Percentiles rank a stretch among this genome's conserved stretches.
phyloP scores from a whole-genome alignment of 192 early-diverging fungal species.

The Backusella parvicylindrica region DNA sequence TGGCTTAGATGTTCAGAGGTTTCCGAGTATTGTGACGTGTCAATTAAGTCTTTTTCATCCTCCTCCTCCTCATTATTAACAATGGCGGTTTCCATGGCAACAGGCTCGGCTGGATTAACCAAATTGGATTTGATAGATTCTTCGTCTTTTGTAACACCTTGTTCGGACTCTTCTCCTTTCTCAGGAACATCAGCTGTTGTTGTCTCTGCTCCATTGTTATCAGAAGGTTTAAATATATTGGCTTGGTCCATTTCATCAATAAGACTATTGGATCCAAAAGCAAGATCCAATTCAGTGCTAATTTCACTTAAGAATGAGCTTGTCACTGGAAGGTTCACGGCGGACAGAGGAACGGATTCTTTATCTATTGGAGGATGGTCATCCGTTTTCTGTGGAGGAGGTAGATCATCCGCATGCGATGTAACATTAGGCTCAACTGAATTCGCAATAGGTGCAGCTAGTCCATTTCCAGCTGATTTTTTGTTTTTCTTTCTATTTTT shows the following conservation, averaged over 20 bases:
- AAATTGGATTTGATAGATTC: neutral
- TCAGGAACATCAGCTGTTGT: neutral
- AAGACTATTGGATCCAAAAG: neutral
- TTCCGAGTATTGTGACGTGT: neutral
- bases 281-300: neutral
- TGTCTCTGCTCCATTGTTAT: neutral
- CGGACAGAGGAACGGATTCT: neutral
- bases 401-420: neutral
- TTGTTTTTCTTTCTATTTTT: slow-evolving; percentile 3
- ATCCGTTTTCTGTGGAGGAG: neutral
- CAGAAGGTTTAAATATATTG: neutral
- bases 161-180: neutral
- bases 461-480: neutral
- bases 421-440: neutral
- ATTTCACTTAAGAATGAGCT: neutral
- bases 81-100: neutral
- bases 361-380: neutral
- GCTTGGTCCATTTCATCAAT: neutral
- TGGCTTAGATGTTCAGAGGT: neutral
- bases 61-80: no score
- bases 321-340: neutral
- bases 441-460: neutral
- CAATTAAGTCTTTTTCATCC: neutral
- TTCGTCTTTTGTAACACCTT: neutral
- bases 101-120: neutral